phyloP scores from a whole-genome alignment of 2,329 filamentous ascomycete species.

The Penicillium sp. region DNA sequence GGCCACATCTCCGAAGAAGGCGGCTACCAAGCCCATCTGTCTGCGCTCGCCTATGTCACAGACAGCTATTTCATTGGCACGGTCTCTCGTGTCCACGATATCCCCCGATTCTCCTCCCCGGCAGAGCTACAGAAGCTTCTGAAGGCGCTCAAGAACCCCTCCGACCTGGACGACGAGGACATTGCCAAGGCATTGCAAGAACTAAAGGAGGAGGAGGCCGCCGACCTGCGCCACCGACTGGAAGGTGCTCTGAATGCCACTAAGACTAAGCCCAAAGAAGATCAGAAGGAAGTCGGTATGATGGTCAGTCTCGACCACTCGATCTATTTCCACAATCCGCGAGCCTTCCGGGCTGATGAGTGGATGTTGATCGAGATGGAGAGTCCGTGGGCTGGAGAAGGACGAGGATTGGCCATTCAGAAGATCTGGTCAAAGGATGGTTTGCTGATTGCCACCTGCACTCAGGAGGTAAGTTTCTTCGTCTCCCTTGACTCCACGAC shows the following conservation, averaged over 20 bases:
- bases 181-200: constrained; percentile 42
- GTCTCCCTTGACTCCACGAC: background rate
- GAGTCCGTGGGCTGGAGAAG: constrained; percentile 52
- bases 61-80: constrained; percentile 94
- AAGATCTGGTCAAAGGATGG: constrained; percentile 52
- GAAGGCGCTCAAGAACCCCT: constrained; percentile 43
- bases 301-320: constrained; percentile 53
- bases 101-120: constrained; percentile 69
- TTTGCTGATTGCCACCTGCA: constrained; percentile 49
- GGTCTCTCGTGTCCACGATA: constrained; percentile 72
- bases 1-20: constrained; percentile 71
- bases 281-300: constrained; percentile 46
- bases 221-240: constrained; percentile 37
- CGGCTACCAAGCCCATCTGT: constrained; percentile 76
- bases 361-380: constrained; percentile 53
- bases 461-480: constrained; percentile 46
- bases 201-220: constrained; percentile 43
- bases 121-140: constrained; percentile 42
- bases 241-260: constrained; percentile 35
- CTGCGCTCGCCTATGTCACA: constrained; percentile 87
- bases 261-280: constrained; percentile 20
- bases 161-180: constrained; percentile 43
- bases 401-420: constrained; percentile 49
- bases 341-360: constrained; percentile 49
- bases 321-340: constrained; percentile 52